Evolutionary conservation across 768 basidiomycete genomes (phyloP).

Genomic region (Lentinula sp.): DNA sequence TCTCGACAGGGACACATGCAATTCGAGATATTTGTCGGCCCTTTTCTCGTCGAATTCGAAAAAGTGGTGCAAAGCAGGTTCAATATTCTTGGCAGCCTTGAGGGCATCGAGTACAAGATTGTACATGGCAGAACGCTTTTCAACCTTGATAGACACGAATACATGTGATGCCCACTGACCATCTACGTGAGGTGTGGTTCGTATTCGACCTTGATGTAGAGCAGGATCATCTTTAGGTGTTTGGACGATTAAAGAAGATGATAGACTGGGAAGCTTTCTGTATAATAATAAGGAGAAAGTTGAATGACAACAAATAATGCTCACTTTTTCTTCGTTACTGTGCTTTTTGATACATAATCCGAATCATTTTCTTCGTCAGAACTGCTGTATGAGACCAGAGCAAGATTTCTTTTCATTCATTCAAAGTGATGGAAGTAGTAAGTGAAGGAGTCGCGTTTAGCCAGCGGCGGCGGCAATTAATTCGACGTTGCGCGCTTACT

Average conservation of each 20-base stretch:
- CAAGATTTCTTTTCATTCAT: conserved; percentile 32
- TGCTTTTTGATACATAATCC: conserved; percentile 11
- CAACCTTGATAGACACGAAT: conserved; percentile 57
- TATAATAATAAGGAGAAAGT: not conserved
- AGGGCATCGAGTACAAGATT: conserved; percentile 41
- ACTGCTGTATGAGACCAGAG: conserved; percentile 43
- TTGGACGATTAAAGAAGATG: conserved; percentile 38
- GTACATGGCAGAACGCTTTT: conserved; percentile 35
- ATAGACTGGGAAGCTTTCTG: conserved; percentile 61
- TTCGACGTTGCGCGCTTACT: not conserved
- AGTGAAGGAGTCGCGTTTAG: not conserved
- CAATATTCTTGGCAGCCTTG: conserved; percentile 31
- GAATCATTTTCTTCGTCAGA: conserved; percentile 38
- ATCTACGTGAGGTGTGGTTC: conserved; percentile 73
- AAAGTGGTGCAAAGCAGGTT: conserved; percentile 44
- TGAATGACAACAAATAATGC: not conserved
- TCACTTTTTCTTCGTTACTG: conserved; percentile 32
- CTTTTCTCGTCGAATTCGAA: conserved; percentile 17
- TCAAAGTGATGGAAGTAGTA: not conserved
- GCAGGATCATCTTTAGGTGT: conserved; percentile 67
- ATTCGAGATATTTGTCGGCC: conserved; percentile 27
- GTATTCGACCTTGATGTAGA: conserved; percentile 77
- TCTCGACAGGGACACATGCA: conserved; percentile 84
- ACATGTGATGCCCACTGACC: conserved; percentile 83
- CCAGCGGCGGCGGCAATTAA: not conserved